phyloP scores from a whole-genome alignment of 2,329 filamentous ascomycete species.

The Beauveria medogensis region DNA sequence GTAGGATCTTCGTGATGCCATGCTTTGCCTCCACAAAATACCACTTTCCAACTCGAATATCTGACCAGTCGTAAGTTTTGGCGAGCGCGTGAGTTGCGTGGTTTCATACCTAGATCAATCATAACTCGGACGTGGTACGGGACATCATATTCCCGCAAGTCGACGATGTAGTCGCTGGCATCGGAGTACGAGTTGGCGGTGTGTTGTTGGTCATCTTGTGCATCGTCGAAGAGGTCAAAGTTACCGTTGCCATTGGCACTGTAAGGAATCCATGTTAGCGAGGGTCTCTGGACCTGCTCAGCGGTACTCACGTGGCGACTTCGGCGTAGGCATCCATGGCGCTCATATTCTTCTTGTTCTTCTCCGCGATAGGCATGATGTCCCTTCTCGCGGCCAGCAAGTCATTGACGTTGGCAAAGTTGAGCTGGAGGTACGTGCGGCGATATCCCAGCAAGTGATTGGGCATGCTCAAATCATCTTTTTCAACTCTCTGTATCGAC shows the following conservation, averaged over 20 bases:
- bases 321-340: slow-evolving; percentile 98
- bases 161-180: slow-evolving; percentile 93
- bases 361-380: slow-evolving; percentile 85
- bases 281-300: not conserved
- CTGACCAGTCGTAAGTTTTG: slow-evolving; percentile 34
- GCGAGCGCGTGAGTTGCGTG: not conserved
- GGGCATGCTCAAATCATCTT: slow-evolving; percentile 89
- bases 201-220: slow-evolving; percentile 72
- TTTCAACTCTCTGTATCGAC: slow-evolving; percentile 67
- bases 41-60: slow-evolving; percentile 95
- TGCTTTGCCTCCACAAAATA: slow-evolving; percentile 94
- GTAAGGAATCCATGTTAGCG: slow-evolving; percentile 12
- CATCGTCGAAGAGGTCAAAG: slow-evolving; percentile 92
- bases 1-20: slow-evolving; percentile 72
- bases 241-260: slow-evolving; percentile 59
- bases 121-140: slow-evolving; percentile 98
- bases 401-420: slow-evolving; percentile 81
- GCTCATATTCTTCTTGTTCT: slow-evolving; percentile 92
- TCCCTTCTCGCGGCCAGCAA: slow-evolving; percentile 76
- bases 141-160: slow-evolving; percentile 98
- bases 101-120: slow-evolving; percentile 69
- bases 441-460: slow-evolving; percentile 92
- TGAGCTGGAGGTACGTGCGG: slow-evolving; percentile 78
- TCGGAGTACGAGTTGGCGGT: slow-evolving; percentile 68
- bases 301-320: slow-evolving; percentile 65